Base-by-base conservation (phyloP, 1,284 basidiomycete species). In the Malassezia japonica region DNA sequence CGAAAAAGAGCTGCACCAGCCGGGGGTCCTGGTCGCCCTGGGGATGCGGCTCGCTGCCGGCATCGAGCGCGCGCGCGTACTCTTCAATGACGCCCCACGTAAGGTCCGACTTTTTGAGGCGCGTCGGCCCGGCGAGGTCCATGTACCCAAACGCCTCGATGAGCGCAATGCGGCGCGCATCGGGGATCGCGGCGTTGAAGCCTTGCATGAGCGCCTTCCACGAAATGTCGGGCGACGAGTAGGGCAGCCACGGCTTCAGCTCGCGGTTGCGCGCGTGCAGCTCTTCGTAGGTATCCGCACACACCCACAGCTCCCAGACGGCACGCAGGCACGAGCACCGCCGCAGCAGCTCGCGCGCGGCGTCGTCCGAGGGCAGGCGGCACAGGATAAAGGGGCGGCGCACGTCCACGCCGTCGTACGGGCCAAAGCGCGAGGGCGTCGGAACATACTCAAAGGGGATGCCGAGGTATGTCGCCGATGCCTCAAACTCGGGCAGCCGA, bases 121-220 rank as follows among this genome's bases (percentile, higher is more conserved):
- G 81, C 61, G 95, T 88, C 59, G 80, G 80, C 5, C 91, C 91
- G 54, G 79, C 70, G 55, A 92, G 83, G 20, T 76, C 81, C 83
- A 95, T 89, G 73, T 88, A 95, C 1, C 79, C 75, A 72, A 96
- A 94, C 59, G 78, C 79, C 64, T 91, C 82, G 51, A 94, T 83
- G 33, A 87, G 79, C n/a, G 51, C 35, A 31, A 51, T 38, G 29
- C 42, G 61, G 27, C 50, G 54, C 50, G 56, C 45, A 27, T 57
- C 45, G 7, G 60, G 55, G 47, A 71, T 55, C 24, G 60, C 58
- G 41, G 56, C 60, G 57, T 61, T 64, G 56, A 55, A 63, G 23
- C 59, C 58, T 37, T 57, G 62, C n/a, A 69, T 59, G 33, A 62
- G 59, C 3, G 64, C 64, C 33, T 63, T 64, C 66, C 66, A 69